Base-by-base conservation (phyloP, 2,329 filamentous ascomycete species). In the Curvularia sp. region DNA sequence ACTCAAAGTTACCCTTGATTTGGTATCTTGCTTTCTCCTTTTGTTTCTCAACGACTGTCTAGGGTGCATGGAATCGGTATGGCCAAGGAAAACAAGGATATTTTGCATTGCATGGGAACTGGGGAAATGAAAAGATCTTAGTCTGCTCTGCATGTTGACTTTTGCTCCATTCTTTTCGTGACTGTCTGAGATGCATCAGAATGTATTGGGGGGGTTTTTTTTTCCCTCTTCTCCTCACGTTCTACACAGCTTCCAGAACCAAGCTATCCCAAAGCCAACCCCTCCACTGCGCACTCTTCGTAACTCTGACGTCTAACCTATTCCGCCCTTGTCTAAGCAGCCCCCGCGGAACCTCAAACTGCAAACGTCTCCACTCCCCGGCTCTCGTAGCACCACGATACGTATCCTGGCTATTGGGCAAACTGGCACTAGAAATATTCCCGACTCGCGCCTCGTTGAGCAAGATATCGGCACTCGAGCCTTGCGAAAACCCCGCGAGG, bases 351-450 rank as follows among this genome's bases (percentile, higher is more conserved):
- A 81, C 65, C 0, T 60, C 57, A 51, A 78, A 80, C 68, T 83
- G 79, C 23, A 81, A 76, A 19, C 80, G 72, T 53, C 79, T 72
- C 80, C 80, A 83, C 70, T 83, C 81, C 1, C 82, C 81, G 5
- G 78, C 80, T 23, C 70, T 68, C 6, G 80, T 83, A 19, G 76
- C 80, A 9, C 77, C 80, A n/a, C 81, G 75, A 67, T 83, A 83
- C 34, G 82, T 72, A 19, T 77, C 77, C 4, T 81, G 81, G 59
- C 83, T 82, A 36, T 69, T 81, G 27, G 75, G 53, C 28, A 83
- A 56, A 47, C 65, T 69, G 7, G 63, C 64, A 7, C 68, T 69
- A 1, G 76, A 79, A 50, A 82, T 72, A 51, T 81, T 80, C 0
- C 79, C 79, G 4, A 82, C 65, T 42, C 71, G 68, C 12, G 68